A percentile compares a stretch with the other conserved stretches of the same genome.
These are phyloP conservation scores for Alternaria tenuissima DNA, from an alignment of 2,329 filamentous ascomycete species.

Conservation along the genomic window DNA sequence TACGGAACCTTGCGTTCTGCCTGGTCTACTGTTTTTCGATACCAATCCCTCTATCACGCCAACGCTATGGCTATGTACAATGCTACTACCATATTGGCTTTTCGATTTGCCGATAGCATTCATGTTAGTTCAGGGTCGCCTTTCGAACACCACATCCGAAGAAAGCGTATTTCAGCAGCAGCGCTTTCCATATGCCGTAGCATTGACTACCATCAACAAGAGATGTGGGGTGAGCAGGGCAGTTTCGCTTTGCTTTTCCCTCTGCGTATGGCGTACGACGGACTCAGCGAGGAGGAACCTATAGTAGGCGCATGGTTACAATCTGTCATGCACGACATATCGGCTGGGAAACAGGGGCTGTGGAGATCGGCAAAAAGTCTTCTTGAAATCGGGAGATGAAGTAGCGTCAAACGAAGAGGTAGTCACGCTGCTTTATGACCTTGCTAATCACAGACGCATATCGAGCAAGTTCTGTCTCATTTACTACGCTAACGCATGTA, in stretches of 20 bases:
- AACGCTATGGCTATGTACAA: slow-evolving; percentile 4
- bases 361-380: not conserved
- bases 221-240: slow-evolving; percentile 4
- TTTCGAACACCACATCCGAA: not conserved
- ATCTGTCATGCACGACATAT: slow-evolving; percentile 1
- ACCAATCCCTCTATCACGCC: not conserved
- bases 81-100: not conserved
- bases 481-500: not conserved
- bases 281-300: not conserved
- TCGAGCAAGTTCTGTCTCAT: not conserved
- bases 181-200: slow-evolving; percentile 6
- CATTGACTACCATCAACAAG: slow-evolving; percentile 1
- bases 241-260: slow-evolving; percentile 4
- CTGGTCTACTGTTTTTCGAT: not conserved
- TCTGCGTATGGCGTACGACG: slow-evolving; percentile 8
- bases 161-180: not conserved
- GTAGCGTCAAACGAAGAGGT: not conserved
- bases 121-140: not conserved
- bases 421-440: not conserved
- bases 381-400: not conserved
- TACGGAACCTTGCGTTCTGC: not conserved
- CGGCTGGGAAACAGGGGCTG: not conserved
- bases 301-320: not conserved
- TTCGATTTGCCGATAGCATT: not conserved
- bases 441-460: not conserved